Evolutionary conservation across 768 basidiomycete genomes (phyloP), one percentile per base, ranked within the genome.

Genomic region (Mycena olivaceomarginata): DNA sequence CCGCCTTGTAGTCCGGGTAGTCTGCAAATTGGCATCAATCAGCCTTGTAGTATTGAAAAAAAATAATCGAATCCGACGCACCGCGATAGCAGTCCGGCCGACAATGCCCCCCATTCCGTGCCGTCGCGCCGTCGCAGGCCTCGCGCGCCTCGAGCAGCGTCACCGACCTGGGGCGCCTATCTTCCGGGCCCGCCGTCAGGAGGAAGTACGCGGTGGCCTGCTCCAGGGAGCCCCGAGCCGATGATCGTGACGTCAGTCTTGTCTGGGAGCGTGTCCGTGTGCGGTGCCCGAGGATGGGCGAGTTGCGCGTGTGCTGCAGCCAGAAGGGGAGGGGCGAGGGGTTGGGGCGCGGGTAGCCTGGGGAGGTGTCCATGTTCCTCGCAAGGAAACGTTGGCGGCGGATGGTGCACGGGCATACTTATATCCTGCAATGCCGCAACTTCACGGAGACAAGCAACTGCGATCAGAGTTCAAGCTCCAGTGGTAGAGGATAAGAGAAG

Each of bases 81-180:
- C n/a, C n/a, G n/a, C n/a, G n/a, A n/a, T n/a, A n/a, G n/a, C n/a
- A n/a, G n/a, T n/a, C n/a, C n/a, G n/a, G 83, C 39, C 80, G 75
- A 70, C 81, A 81, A 74, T 84, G 83, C 11, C 83, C 83, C 3
- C 82, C 83, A 68, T 84, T 84, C 45, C 83, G n/a, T n/a, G n/a
- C n/a, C n/a, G n/a, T n/a, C n/a, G 84, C 84, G 6, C 84, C 84
- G 10, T 78, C 69, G 62, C 82, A 82, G 13, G 75, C 79, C 56
- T 89, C 87, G n/a, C 89, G 73, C 18, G 89, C 90, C 80, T 91
- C 90, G 16, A 91, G 78, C 10, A 89, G 79, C 22, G 86, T 82
- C 43, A 90, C 82, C 46, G 66, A 65, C 20, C 20, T 73, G 15
- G 82, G 79, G 16, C 71, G 69, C 18, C 69, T 66, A 20, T 51